Evolutionary conservation across 805 yeast genomes (phyloP).

Genomic region (Metschnikowia lachancei): DNA sequence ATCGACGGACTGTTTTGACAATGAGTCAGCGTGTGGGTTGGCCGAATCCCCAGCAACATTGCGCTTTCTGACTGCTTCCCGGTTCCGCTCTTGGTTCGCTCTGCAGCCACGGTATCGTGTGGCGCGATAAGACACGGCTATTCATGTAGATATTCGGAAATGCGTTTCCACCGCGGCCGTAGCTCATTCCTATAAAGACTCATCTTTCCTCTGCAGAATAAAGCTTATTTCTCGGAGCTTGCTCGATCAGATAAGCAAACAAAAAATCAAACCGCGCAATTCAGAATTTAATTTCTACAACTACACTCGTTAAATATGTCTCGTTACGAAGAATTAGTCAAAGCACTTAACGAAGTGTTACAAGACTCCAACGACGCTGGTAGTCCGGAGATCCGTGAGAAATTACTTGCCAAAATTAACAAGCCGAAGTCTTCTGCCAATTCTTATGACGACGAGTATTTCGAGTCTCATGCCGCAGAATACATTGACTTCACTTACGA

Average conservation of each 20-base stretch:
- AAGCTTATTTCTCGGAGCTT: neutral
- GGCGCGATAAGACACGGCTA: constrained; percentile 15
- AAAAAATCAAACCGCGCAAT: neutral
- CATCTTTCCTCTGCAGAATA: neutral
- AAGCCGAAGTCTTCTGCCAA: constrained; percentile 3
- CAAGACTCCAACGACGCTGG: constrained; percentile 9
- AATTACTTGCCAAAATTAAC: constrained; percentile 10
- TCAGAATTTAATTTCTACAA: neutral
- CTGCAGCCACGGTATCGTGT: constrained; percentile 12
- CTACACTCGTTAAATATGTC: constrained; percentile 3
- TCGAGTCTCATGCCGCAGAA: constrained; percentile 34
- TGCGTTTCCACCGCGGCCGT: neutral
- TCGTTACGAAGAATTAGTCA: constrained; percentile 16
- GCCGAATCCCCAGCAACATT: neutral
- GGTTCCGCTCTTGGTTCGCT: neutral
- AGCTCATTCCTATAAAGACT: neutral
- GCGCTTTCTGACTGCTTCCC: neutral
- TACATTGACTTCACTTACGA: constrained; percentile 70
- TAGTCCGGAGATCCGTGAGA: constrained; percentile 10
- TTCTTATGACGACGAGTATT: constrained; percentile 22
- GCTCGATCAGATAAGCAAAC: neutral
- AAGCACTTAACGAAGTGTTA: constrained; percentile 14
- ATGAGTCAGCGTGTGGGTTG: neutral
- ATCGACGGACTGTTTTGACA: neutral
- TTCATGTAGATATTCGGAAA: neutral